Evolutionary conservation across 768 basidiomycete species (phyloP), one percentile per base, ranked within the genome.

Genomic region (Leucocoprinus birnbaumii): DNA sequence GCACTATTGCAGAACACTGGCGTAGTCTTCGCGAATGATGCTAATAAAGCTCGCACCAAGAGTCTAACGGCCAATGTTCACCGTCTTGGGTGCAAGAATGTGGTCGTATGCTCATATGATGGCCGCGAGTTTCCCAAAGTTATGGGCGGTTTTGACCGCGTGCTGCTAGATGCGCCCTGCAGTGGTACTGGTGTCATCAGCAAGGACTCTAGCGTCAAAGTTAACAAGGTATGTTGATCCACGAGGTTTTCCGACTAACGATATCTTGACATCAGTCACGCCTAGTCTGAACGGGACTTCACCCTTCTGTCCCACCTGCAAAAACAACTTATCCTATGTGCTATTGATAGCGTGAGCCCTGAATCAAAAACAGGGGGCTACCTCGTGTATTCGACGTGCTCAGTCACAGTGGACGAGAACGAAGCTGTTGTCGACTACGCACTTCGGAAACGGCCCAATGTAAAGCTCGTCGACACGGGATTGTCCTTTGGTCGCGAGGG

Each of bases 381-480:
- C 71, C 73, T 98, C 62, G 96, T 98, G 53, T 99, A 99, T 74
- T 98, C 96, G 45, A 99, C 97, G 0, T 99, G 97, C 68, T 98
- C 95, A 3, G 94, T 99, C 52, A 97, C 90, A 3, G 91, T 98
- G 8, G 97, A 98, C 63, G 97, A 99, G 76, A 95, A 99, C 75
- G 97, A 99, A 71, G 85, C 93, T 1, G 96, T 98, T 13, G 94
- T 99, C 21, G 93, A 97, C 67, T 99, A 99, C 67, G 97, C 97
- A 16, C 80, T 99, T 49, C 85, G 89, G 58, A 98, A 99, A 69
- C 84, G 97, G 41, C 90, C 96, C 13, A 87, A 98, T 66, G 89
- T 87, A 58, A 91, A 86, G 69, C 85, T 99, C 43, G 93, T 98
- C 42, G 89, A 92, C 47, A 91, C 95, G 0, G 94, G 94, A 0